Evolutionary conservation across 192 early-diverging fungal genomes (phyloP), one percentile per base, ranked within the genome.

Genomic region (Entomortierella beljakovae): DNA sequence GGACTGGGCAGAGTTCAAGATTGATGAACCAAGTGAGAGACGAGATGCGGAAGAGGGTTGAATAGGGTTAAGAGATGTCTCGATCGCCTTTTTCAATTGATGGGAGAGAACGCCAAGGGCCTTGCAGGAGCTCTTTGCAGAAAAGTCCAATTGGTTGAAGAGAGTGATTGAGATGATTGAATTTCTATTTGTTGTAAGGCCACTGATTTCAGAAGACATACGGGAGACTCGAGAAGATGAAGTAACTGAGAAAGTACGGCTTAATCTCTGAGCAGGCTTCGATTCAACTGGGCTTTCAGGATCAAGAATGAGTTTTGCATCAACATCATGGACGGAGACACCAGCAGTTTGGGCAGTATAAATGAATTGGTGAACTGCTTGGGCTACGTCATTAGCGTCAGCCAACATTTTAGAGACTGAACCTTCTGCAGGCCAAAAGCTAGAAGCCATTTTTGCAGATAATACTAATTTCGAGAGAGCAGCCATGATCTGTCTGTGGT

Each of bases 341-440:
- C 60, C 59, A 4, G 69, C 68, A 42, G 62, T 80, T 60, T 85
- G 82, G 26, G 82, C 82, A 3, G 72, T 77, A 13, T 58, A 51
- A n/a, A 79, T 79, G 57, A 98, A 98, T 32, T 88, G 82, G 33
- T 89, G 88, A 6, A 97, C 92, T 11, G 92, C 82, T 16, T 87
- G 77, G 26, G 96, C 81, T 23, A 97, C 90, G 48, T 96, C 95
- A 52, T 88, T 88, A 2, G 91, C 87, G 51, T 93, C 90, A 9
- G 81, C 71, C n/a, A 91, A 86, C 83, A 97, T 92, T 16, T 91
- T 93, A 20, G 81, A 64, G 28, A 90, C 85, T 6, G 94, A 88
- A 66, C 96, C 94, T 6, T 94, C 93, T 5, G 94, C 92, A 33
- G 96, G 96, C 95, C 96, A 97, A 48, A 97, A 88, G n/a, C 92